phyloP scores from a whole-genome alignment of 129 eudicot genomes.

The Kitagawia praeruptora region DNA sequence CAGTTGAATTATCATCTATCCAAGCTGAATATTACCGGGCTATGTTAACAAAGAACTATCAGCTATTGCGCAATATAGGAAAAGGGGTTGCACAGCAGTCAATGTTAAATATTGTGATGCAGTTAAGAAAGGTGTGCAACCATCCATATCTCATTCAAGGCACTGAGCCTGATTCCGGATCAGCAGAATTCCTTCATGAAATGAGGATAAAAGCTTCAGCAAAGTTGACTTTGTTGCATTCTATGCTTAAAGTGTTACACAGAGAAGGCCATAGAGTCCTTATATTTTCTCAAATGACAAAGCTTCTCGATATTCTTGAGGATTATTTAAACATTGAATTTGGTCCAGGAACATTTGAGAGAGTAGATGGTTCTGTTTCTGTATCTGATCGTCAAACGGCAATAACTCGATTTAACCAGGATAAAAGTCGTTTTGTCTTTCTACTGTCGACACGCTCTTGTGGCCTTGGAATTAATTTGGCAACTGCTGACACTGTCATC shows the following conservation, averaged over 20 bases:
- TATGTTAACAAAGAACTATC: slow-evolving; percentile 93
- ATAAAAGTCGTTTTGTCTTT: slow-evolving; percentile 79
- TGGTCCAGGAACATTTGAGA: slow-evolving; percentile 75
- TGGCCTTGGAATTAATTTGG: slow-evolving; percentile 97
- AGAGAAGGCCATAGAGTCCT: slow-evolving; percentile 86
- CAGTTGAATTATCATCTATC: slow-evolving; percentile 84
- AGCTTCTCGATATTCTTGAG: slow-evolving; percentile 92
- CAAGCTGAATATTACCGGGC: slow-evolving; percentile 98
- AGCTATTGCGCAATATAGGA: slow-evolving; percentile 73
- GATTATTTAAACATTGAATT: slow-evolving; percentile 82
- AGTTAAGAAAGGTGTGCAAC: slow-evolving; percentile 86
- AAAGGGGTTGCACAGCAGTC: slow-evolving; percentile 89
- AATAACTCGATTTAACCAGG: slow-evolving; percentile 83
- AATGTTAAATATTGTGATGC: slow-evolving; percentile 92
- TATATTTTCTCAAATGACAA: slow-evolving; percentile 94
- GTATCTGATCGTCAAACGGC: slow-evolving; percentile 88
- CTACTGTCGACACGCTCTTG: slow-evolving; percentile 85
- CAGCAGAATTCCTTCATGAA: slow-evolving; percentile 89
- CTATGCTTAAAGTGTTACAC: slow-evolving; percentile 70
- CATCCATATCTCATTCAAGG: slow-evolving; percentile 95
- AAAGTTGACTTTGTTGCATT: slow-evolving; percentile 72
- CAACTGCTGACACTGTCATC: slow-evolving; percentile 92
- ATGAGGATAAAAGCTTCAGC: slow-evolving; percentile 98
- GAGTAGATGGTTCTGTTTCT: slow-evolving; percentile 98
- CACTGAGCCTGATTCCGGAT: slow-evolving; percentile 84